Evolutionary conservation across 805 yeast species (phyloP).

Genomic region (Ogataea zsoltii): DNA sequence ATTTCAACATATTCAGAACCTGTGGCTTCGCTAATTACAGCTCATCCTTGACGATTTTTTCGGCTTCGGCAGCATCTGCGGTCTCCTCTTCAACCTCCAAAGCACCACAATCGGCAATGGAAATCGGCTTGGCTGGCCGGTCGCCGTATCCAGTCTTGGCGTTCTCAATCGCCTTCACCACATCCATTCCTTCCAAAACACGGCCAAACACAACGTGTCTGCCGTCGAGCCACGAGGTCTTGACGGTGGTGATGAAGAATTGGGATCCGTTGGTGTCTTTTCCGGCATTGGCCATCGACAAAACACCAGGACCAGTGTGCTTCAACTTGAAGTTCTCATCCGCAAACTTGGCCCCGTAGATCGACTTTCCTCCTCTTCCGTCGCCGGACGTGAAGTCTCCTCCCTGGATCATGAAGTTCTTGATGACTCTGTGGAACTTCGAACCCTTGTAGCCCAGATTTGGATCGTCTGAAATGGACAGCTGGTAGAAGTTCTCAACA

Average conservation of each 20-base stretch:
- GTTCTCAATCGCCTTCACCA: constrained; percentile 71
- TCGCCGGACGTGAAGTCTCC: constrained; percentile 73
- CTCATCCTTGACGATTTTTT: constrained; percentile 21
- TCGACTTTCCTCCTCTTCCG: constrained; percentile 76
- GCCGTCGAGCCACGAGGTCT: constrained; percentile 90
- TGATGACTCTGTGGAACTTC: constrained; percentile 72
- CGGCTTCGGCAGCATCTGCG: constrained; percentile 25
- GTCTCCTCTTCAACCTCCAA: constrained; percentile 35
- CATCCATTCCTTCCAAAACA: constrained; percentile 85
- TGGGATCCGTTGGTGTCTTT: constrained; percentile 87
- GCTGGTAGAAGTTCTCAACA: constrained; percentile 81
- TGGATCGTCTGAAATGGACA: constrained; percentile 75
- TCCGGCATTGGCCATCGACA: constrained; percentile 84
- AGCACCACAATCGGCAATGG: constrained; percentile 73
- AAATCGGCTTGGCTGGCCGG: constrained; percentile 66
- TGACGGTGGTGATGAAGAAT: constrained; percentile 91
- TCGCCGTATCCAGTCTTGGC: constrained; percentile 72
- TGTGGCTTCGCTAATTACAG: too few relatives aligned
- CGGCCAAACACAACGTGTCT: constrained; percentile 96
- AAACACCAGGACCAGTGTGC: constrained; percentile 67
- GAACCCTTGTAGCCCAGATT: constrained; percentile 61
- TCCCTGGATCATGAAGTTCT: constrained; percentile 76
- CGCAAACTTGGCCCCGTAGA: constrained; percentile 64
- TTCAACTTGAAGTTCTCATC: constrained; percentile 70
- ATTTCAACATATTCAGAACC: too few relatives aligned